These are phyloP conservation scores for Tetratostichococcus sp. DNA, from an alignment of 139 green algal species.

Conservation along the genomic window DNA sequence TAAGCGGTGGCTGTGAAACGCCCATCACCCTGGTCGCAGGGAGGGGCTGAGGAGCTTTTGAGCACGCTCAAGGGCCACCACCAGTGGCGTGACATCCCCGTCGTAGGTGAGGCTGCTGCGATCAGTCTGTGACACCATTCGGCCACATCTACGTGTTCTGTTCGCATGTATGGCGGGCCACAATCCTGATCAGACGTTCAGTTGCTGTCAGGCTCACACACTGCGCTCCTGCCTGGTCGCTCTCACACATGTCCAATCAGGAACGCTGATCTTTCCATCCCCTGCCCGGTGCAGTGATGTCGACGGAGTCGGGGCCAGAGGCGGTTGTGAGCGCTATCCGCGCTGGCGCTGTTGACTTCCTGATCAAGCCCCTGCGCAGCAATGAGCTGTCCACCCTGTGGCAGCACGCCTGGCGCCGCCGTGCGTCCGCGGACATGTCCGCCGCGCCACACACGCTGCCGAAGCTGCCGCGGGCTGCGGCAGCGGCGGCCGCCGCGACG, in stretches of 20 bases:
- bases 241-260: no score
- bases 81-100: constrained; percentile 6
- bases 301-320: constrained; percentile 8
- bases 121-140: no score
- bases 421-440: not conserved
- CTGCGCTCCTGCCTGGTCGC: no score
- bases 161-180: no score
- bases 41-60: constrained; percentile 15
- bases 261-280: not conserved
- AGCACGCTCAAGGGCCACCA: constrained; percentile 1
- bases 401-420: constrained; percentile 54
- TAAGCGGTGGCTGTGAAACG: no score
- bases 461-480: not conserved
- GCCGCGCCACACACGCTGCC: not conserved
- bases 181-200: no score
- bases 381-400: constrained; percentile 75
- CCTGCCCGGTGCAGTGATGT: constrained; percentile 14
- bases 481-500: not conserved
- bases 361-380: constrained; percentile 70
- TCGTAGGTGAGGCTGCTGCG: constrained; percentile 18
- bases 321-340: constrained; percentile 10
- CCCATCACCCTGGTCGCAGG: constrained; percentile 1
- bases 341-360: constrained; percentile 61
- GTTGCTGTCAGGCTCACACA: no score
- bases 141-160: no score